Conservation (phyloP, 2,329 filamentous ascomycete species). For the Colletotrichum sp. region DNA sequence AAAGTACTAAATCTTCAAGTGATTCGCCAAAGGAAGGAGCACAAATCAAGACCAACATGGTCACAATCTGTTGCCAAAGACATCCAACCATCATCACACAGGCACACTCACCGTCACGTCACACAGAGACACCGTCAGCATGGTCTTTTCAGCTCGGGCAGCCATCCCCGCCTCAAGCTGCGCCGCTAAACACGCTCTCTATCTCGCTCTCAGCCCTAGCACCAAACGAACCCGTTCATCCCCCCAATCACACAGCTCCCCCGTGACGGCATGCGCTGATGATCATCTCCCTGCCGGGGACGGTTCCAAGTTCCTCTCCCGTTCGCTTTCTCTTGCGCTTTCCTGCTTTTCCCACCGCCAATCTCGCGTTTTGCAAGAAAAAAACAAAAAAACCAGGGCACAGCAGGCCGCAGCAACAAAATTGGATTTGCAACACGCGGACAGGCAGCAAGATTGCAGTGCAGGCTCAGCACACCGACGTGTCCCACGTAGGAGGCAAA, state of each 20-base stretch:
- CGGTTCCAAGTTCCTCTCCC: not conserved
- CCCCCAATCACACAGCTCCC: not conserved
- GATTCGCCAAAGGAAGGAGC: not conserved
- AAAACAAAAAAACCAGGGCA: not conserved
- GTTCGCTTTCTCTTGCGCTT: not conserved
- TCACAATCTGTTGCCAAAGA: not conserved
- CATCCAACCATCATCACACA: not conserved
- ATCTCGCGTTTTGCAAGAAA: not conserved
- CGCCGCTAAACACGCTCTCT: not conserved
- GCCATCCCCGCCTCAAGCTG: not conserved
- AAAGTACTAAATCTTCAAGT: rapidly evolving
- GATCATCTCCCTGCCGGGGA: not conserved
- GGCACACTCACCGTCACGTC: not conserved
- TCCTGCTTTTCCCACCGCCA: not conserved
- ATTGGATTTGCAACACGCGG: not conserved
- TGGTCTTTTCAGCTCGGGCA: not conserved
- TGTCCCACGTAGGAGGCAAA: not conserved
- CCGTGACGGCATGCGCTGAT: not conserved
- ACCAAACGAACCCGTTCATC: not conserved
- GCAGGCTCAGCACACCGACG: not conserved
- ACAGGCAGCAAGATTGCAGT: not conserved
- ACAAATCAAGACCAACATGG: not conserved
- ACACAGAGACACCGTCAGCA: not conserved
- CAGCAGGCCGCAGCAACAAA: not conserved
- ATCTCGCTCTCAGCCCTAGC: not conserved